Conservation (phyloP, 2,329 filamentous ascomycete genomes). For the Fusarium secorum region DNA sequence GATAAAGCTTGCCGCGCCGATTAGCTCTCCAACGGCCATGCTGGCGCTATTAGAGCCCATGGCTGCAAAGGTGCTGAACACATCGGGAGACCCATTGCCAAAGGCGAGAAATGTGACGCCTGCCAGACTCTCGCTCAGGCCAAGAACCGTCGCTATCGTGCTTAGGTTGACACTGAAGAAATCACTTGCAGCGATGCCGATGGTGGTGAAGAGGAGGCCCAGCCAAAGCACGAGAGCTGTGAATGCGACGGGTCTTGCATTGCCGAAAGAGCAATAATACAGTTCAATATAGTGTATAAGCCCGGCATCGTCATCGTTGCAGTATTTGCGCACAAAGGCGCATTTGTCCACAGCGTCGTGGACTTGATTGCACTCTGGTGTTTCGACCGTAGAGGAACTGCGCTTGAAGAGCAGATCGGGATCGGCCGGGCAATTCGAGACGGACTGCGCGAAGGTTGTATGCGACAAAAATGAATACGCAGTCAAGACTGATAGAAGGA, state of each 20-base stretch:
- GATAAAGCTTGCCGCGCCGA: slow-evolving; percentile 95
- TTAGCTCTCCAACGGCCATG: slow-evolving; percentile 92
- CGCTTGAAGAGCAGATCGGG: slow-evolving; percentile 38
- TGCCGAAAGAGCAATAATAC: slow-evolving; percentile 83
- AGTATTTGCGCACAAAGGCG: slow-evolving; percentile 82
- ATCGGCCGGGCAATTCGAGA: slow-evolving; percentile 4
- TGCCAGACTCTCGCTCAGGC: slow-evolving; percentile 94
- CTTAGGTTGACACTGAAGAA: slow-evolving; percentile 98
- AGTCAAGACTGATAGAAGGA: slow-evolving; percentile 57
- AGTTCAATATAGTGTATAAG: slow-evolving; percentile 86
- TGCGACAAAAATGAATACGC: slow-evolving; percentile 54
- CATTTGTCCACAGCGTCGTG: slow-evolving; percentile 83
- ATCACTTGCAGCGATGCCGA: slow-evolving; percentile 96
- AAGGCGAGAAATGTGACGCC: slow-evolving; percentile 97
- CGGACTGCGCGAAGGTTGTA: slow-evolving; percentile 26
- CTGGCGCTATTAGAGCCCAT: slow-evolving; percentile 98
- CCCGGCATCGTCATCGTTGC: slow-evolving; percentile 87
- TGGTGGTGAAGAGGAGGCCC: slow-evolving; percentile 90
- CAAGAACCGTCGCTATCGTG: slow-evolving; percentile 87
- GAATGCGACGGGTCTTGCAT: slow-evolving; percentile 80
- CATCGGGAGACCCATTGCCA: slow-evolving; percentile 96
- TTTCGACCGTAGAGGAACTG: slow-evolving; percentile 35
- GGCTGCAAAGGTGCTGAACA: slow-evolving; percentile 97
- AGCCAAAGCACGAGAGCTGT: slow-evolving; percentile 81
- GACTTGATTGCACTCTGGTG: slow-evolving; percentile 76